phyloP scores from a whole-genome alignment of 345 rosid genomes.

The Psidium friedrichsthalianum region DNA sequence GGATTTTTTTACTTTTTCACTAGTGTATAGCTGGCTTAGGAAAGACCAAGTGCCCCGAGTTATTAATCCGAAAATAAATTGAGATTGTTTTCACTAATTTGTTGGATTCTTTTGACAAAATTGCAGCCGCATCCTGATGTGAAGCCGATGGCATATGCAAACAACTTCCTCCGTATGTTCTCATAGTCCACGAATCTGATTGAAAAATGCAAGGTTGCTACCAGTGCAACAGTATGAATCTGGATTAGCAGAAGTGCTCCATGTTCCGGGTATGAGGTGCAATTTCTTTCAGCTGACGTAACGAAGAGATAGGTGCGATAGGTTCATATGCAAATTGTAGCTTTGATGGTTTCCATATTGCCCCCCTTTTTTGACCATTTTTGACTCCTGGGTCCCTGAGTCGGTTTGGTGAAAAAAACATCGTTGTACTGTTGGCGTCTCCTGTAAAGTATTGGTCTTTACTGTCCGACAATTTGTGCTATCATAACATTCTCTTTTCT shows the following conservation, averaged over 20 bases:
- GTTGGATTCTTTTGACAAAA: not conserved
- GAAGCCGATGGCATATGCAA: constrained; percentile 97
- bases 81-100: not conserved
- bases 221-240: not conserved
- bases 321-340: not conserved
- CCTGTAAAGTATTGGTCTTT: not conserved
- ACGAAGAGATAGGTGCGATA: not conserved
- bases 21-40: not conserved
- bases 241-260: not conserved
- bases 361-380: not conserved
- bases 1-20: not conserved
- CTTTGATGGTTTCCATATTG: not conserved
- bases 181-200: constrained; percentile 11
- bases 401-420: not conserved
- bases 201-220: not conserved
- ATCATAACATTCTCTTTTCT: not conserved
- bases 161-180: constrained; percentile 71
- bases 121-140: constrained; percentile 94
- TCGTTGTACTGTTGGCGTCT: not conserved
- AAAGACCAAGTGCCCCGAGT: not conserved
- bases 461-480: not conserved
- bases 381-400: not conserved
- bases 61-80: not conserved
- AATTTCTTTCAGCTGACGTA: not conserved
- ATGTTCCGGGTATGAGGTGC: not conserved